Evolutionary conservation across 2,329 filamentous ascomycete genomes (phyloP).

Genomic region (Xylaria sp.): DNA sequence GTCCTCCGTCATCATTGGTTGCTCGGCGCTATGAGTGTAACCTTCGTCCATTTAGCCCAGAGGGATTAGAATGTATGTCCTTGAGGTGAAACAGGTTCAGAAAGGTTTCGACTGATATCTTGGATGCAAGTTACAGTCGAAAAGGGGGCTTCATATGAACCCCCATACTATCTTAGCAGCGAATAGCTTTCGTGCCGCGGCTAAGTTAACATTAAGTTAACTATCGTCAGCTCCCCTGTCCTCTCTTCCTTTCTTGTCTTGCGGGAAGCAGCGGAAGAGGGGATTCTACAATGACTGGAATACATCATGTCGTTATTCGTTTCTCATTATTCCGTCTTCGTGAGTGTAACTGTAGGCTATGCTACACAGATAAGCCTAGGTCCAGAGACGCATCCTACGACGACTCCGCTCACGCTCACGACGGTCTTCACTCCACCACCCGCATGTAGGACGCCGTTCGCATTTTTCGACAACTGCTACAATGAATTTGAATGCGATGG

Average conservation of each 20-base stretch:
- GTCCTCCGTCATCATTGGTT: constrained; percentile 10
- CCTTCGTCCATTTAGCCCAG: neutral
- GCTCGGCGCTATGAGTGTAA: neutral
- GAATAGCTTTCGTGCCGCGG: neutral
- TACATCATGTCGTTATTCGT: constrained; percentile 1
- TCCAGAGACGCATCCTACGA: neutral
- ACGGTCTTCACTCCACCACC: constrained; percentile 25
- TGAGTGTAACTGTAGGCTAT: neutral
- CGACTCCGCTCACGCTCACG: constrained; percentile 27
- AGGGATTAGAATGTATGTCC: constrained; percentile 3
- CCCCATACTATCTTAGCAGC: neutral
- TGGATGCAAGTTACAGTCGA: neutral
- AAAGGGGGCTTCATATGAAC: constrained; percentile 13
- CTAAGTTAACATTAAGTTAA: neutral
- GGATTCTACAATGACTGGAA: constrained; percentile 5
- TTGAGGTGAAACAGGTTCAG: constrained; percentile 22
- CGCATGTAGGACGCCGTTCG: constrained; percentile 18
- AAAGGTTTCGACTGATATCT: constrained; percentile 25
- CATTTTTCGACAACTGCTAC: neutral
- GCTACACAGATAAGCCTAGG: neutral
- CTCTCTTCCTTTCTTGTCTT: constrained; percentile 2
- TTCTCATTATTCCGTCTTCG: neutral
- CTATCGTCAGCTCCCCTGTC: neutral
- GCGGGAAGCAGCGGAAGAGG: neutral
- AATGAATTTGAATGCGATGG: neutral